Conservation (phyloP, 352 stramenopile genomes). For the Pythium diclinum region DNA sequence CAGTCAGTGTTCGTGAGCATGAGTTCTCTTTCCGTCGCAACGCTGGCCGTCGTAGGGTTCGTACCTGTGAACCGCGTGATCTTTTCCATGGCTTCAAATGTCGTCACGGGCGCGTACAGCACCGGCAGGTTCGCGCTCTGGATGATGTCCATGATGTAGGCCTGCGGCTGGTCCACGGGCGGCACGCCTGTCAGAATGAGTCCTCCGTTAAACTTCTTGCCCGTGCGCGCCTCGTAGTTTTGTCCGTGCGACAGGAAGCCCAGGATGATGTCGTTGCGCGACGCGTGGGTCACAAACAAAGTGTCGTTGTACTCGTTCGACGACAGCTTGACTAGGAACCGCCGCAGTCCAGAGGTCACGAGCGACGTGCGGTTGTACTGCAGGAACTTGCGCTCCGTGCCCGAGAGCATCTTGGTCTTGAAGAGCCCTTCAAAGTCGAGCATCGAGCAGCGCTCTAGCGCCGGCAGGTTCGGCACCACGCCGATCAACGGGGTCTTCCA, state of each 20-base stretch:
- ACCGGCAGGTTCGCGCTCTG: conserved; percentile 52
- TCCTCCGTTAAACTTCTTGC: conserved; percentile 70
- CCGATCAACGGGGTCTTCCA: conserved; percentile 82
- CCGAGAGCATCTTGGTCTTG: conserved; percentile 58
- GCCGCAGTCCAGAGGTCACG: conserved; percentile 80
- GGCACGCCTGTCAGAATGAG: conserved; percentile 87
- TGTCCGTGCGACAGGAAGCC: conserved; percentile 80
- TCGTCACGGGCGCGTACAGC: conserved; percentile 77
- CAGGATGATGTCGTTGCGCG: conserved; percentile 89
- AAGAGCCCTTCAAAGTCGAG: conserved; percentile 90
- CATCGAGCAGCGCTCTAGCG: conserved; percentile 80
- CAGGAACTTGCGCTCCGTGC: conserved; percentile 54
- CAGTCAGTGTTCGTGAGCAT: neutral
- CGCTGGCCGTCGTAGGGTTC: neutral
- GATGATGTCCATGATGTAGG: conserved; percentile 80
- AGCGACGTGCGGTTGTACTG: conserved; percentile 77
- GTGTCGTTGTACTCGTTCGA: conserved; percentile 70
- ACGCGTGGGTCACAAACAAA: conserved; percentile 89
- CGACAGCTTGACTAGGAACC: conserved; percentile 83
- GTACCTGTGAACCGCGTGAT: conserved; percentile 77
- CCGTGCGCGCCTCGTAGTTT: conserved; percentile 67
- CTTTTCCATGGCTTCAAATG: conserved; percentile 78
- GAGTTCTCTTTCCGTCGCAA: neutral
- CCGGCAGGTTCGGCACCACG: conserved; percentile 77
- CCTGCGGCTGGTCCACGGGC: conserved; percentile 67